These are phyloP conservation scores for Hydrangea macrophylla DNA, from an alignment of 148 eudicot genomes.

Conservation along the genomic window DNA sequence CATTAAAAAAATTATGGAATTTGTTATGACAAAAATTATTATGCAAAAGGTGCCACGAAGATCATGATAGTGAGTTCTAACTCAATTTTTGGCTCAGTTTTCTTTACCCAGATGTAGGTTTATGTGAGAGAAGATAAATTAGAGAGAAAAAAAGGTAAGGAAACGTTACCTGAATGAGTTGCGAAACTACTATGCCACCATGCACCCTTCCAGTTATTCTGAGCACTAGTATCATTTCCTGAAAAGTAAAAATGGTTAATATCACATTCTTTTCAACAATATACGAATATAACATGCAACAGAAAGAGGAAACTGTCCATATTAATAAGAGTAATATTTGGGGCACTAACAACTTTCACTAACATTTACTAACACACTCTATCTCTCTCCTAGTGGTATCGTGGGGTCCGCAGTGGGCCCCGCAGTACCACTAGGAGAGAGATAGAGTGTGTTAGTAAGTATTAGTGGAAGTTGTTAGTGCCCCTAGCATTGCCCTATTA, in stretches of 20 bases:
- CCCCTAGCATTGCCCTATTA: no score
- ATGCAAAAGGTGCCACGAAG: background rate
- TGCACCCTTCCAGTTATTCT: conserved; percentile 89
- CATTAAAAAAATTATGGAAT: background rate
- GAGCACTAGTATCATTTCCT: conserved; percentile 72
- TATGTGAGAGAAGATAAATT: background rate
- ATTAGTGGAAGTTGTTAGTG: no score
- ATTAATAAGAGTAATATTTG: no score
- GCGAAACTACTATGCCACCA: conserved; percentile 96
- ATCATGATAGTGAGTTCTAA: conserved; percentile 1
- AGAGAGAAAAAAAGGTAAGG: conserved; percentile 1
- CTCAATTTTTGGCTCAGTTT: background rate
- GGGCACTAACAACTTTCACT: no score
- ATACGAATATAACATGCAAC: background rate
- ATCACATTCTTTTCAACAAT: background rate
- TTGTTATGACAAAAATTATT: background rate
- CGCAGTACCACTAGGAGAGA: no score
- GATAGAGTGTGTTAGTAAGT: no score
- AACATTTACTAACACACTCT: no score
- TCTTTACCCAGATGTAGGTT: background rate
- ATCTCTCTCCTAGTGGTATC: no score
- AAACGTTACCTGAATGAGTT: conserved; percentile 60
- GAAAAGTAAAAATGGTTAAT: conserved; percentile 2
- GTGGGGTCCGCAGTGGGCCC: no score
- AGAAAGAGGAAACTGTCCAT: background rate